phyloP scores from a whole-genome alignment of 1,139 yeast genomes.

The Candida sp. region DNA sequence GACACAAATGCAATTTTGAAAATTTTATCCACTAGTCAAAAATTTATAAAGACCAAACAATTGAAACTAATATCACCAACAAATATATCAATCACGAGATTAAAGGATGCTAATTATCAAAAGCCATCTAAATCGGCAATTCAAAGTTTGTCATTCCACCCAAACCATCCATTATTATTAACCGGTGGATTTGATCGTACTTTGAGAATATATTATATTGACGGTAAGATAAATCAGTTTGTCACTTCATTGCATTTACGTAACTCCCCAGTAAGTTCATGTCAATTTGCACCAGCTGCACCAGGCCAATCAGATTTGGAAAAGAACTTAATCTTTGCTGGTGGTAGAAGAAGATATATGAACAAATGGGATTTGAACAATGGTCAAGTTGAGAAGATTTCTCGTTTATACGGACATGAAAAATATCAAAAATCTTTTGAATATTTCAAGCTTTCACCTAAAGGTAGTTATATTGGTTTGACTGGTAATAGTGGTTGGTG shows the following conservation, averaged over 20 bases:
- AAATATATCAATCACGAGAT: conserved; percentile 68
- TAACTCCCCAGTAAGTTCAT: conserved; percentile 77
- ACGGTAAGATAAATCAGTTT: conserved; percentile 80
- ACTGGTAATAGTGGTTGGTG: conserved; percentile 91
- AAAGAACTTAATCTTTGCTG: conserved; percentile 62
- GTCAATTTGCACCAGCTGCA: conserved; percentile 51
- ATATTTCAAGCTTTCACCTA: conserved; percentile 67
- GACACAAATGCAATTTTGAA: conserved; percentile 19
- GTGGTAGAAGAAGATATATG: conserved; percentile 91
- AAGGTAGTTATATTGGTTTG: conserved; percentile 71
- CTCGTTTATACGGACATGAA: conserved; percentile 91
- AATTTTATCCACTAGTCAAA: conserved; percentile 56
- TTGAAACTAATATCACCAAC: conserved; percentile 67
- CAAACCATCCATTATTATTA: conserved; percentile 74
- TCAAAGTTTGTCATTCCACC: conserved; percentile 83
- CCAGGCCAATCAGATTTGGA: conserved; percentile 32
- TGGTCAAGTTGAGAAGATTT: conserved; percentile 78
- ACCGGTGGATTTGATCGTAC: conserved; percentile 95
- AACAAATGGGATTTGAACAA: conserved; percentile 83
- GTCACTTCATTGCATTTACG: conserved; percentile 80
- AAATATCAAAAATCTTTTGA: conserved; percentile 85
- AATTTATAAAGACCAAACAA: conserved; percentile 48
- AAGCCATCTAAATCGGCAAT: conserved; percentile 73
- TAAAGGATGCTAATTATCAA: conserved; percentile 81
- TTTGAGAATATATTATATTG: conserved; percentile 81